phyloP scores from a whole-genome alignment of 768 basidiomycete species.

The Dictyophora rubrovolvata region DNA sequence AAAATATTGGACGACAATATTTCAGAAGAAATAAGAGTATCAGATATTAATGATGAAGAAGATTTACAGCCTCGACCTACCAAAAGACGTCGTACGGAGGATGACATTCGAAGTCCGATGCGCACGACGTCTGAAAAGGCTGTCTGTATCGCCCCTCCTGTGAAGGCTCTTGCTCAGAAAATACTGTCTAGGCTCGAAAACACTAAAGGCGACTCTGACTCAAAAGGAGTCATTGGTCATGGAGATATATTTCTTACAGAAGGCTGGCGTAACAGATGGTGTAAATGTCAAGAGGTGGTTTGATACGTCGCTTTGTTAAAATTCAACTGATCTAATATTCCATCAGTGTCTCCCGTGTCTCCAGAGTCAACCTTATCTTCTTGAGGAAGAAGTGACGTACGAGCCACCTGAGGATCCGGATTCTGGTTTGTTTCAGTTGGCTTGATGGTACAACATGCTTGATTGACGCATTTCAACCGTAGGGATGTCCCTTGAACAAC shows the following conservation, averaged over 20 bases:
- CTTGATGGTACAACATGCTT: too few species aligned
- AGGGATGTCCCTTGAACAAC: constrained; percentile 74
- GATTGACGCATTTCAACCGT: too few species aligned
- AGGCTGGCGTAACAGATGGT: constrained; percentile 73
- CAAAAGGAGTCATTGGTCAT: constrained; percentile 31
- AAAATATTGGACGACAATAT: constrained; percentile 30
- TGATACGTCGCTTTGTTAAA: not conserved
- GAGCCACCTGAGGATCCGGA: constrained; percentile 84
- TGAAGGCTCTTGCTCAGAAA: constrained; percentile 34
- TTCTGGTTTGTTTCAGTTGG: constrained; percentile 42
- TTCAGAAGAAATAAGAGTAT: constrained; percentile 16
- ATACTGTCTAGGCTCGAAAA: constrained; percentile 25
- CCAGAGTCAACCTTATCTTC: constrained; percentile 44
- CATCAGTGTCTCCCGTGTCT: constrained; percentile 51
- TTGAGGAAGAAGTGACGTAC: constrained; percentile 75
- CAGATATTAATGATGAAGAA: constrained; percentile 19
- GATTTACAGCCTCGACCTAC: constrained; percentile 9
- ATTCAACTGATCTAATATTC: not conserved
- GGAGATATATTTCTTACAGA: constrained; percentile 72
- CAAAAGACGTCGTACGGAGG: constrained; percentile 16
- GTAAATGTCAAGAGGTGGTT: constrained; percentile 52
- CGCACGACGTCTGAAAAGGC: constrained; percentile 18
- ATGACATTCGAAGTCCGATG: constrained; percentile 26
- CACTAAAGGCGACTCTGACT: constrained; percentile 11
- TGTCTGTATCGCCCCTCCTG: constrained; percentile 48